Evolutionary conservation across 441 rosid species (phyloP).

Genomic region (Geranium incanum): DNA sequence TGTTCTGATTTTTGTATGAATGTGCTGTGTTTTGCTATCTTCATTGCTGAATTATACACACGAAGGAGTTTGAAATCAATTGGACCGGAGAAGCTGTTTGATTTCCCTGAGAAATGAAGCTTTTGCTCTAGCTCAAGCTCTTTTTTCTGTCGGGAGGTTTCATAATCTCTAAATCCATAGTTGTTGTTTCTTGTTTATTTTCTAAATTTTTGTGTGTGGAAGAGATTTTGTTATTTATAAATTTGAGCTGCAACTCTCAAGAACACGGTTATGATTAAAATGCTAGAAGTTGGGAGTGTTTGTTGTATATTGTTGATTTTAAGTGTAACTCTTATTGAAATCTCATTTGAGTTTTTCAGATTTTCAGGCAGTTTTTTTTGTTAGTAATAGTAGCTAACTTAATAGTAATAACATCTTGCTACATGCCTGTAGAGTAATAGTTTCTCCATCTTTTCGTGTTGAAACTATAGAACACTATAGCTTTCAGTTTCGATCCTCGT

Average conservation of each 20-base stretch:
- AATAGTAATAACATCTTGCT: background rate
- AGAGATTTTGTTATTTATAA: background rate
- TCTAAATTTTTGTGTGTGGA: background rate
- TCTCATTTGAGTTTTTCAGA: background rate
- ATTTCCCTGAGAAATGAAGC: background rate
- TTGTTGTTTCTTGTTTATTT: background rate
- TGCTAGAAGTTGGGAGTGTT: background rate
- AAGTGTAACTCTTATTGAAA: background rate
- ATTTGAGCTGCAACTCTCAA: background rate
- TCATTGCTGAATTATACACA: background rate
- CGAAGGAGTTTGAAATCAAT: background rate
- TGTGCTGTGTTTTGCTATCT: background rate
- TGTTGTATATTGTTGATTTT: background rate
- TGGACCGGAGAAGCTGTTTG: slow-evolving; percentile 1
- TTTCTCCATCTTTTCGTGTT: background rate
- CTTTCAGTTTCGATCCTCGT: background rate
- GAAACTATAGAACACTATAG: background rate
- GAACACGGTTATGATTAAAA: background rate
- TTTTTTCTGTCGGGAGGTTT: background rate
- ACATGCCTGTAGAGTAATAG: background rate
- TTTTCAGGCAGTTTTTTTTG: background rate
- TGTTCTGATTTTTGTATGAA: background rate
- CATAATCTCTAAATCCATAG: background rate
- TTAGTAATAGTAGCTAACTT: background rate
- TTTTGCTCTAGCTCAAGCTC: background rate